Evolutionary conservation across 1,284 basidiomycete species (phyloP).

Genomic region (Boletus semigastroideus): DNA sequence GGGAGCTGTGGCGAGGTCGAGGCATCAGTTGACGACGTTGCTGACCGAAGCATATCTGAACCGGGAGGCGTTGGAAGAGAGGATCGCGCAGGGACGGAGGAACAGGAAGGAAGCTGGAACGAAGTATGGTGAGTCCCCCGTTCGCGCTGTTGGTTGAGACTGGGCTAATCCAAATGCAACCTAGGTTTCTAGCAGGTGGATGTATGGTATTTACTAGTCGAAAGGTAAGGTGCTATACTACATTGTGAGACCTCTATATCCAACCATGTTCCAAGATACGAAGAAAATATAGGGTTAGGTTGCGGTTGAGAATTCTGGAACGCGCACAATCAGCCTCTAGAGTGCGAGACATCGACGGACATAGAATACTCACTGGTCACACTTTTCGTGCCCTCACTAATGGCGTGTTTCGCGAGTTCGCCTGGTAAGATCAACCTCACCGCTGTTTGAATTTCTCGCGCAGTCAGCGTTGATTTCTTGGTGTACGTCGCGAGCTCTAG

Average conservation of each 20-base stretch:
- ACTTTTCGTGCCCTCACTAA: constrained; percentile 62
- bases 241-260: too few species aligned
- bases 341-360: background rate
- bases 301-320: constrained; percentile 35
- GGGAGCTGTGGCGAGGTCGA: constrained; percentile 63
- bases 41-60: constrained; percentile 78
- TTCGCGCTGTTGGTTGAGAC: background rate
- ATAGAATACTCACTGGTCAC: constrained; percentile 38
- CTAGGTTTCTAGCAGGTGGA: constrained; percentile 37
- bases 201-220: constrained; percentile 19
- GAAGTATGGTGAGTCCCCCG: constrained; percentile 65
- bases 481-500: constrained; percentile 72
- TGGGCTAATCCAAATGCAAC: constrained; percentile 30
- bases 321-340: constrained; percentile 10
- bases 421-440: constrained; percentile 78
- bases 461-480: constrained; percentile 79
- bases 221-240: constrained; percentile 25
- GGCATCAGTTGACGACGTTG: constrained; percentile 75
- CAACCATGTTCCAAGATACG: too few species aligned
- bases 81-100: constrained; percentile 72
- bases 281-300: constrained; percentile 6
- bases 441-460: constrained; percentile 77
- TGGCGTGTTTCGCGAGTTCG: constrained; percentile 61
- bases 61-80: constrained; percentile 82
- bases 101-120: constrained; percentile 85